Evolutionary conservation across 257 asterid species (phyloP), one percentile per base, ranked within the genome.

Genomic region (Verbena officinalis): DNA sequence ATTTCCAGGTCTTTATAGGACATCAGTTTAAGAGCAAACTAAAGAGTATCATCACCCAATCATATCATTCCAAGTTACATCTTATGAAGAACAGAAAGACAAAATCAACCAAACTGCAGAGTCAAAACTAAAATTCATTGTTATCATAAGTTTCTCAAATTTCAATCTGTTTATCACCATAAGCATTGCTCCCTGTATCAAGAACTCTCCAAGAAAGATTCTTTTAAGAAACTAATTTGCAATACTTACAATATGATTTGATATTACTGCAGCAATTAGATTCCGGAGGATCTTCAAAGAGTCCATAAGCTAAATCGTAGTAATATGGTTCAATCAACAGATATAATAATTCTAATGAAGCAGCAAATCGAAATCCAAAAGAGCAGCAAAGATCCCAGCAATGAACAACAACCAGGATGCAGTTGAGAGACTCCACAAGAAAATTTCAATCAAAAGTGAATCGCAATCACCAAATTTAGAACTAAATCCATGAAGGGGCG

Each of bases 401-500:
- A 31, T 44, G 52, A 42, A 53, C 33, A 52, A 46, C 14, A 45
- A 31, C n/a, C 65, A 31, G 3, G 45, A 4, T 22, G 63, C 21
- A 45, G 15, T 31, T 22, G 20, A 19, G n/a, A 42, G 8, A 15
- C 17, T 31, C 34, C 6, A 5, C 22, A 21, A 12, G 3, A 12
- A 10, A 44, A 59, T 13, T 27, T 38, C 20, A 7, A 24, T 16
- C 42, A 20, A 57, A n/a, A 38, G 7, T 49, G 57, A 19, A 50
- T 22, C 5, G 51, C 43, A 56, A 27, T 24, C 36, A 36, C 55
- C 44, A 46, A 46, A 22, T 55, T n/a, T 45, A 69, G 48, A 71
- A 63, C 71, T 59, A 42, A 21, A 36, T 27, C 55, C 39, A 30
- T 44, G 30, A 60, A 59, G 33, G 17, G 19, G 14, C 33, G 20